Conservation (phyloP, 495 filamentous ascomycete species). For the Penicillium nucicola region DNA sequence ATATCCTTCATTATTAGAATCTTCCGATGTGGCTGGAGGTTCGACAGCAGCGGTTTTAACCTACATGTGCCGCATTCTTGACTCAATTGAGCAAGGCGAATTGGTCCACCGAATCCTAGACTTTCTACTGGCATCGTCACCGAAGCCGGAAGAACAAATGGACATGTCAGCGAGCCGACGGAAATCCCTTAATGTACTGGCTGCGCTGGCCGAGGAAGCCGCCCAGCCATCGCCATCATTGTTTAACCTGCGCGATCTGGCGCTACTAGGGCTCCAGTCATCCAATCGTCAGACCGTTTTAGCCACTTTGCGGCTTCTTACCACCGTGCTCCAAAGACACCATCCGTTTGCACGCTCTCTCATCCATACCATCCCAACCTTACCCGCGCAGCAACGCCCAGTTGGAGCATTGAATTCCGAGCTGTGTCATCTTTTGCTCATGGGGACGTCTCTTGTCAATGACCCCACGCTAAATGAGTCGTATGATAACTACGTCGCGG, state of each 20-base stretch:
- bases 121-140: slow-evolving; percentile 80
- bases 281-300: slow-evolving; percentile 82
- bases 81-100: slow-evolving; percentile 85
- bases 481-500: slow-evolving; percentile 80
- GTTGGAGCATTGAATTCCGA: slow-evolving; percentile 79
- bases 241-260: slow-evolving; percentile 91
- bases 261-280: slow-evolving; percentile 79
- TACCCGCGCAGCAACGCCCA: slow-evolving; percentile 61
- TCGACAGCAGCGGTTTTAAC: slow-evolving; percentile 95
- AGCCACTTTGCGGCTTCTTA: slow-evolving; percentile 80
- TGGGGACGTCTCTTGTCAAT: slow-evolving; percentile 70
- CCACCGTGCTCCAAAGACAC: slow-evolving; percentile 80
- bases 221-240: slow-evolving; percentile 76
- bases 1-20: slow-evolving; percentile 93
- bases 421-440: slow-evolving; percentile 65
- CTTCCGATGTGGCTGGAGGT: slow-evolving; percentile 92
- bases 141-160: slow-evolving; percentile 47
- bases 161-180: slow-evolving; percentile 65
- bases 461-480: slow-evolving; percentile 70
- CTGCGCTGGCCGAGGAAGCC: slow-evolving; percentile 60
- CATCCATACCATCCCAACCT: slow-evolving; percentile 62
- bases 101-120: slow-evolving; percentile 91
- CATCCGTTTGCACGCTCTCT: slow-evolving; percentile 80
- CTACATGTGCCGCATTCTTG: slow-evolving; percentile 86
- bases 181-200: slow-evolving; percentile 85